phyloP scores from a whole-genome alignment of 1,284 basidiomycete genomes.

The Apiotrichum mycotoxinovorans region DNA sequence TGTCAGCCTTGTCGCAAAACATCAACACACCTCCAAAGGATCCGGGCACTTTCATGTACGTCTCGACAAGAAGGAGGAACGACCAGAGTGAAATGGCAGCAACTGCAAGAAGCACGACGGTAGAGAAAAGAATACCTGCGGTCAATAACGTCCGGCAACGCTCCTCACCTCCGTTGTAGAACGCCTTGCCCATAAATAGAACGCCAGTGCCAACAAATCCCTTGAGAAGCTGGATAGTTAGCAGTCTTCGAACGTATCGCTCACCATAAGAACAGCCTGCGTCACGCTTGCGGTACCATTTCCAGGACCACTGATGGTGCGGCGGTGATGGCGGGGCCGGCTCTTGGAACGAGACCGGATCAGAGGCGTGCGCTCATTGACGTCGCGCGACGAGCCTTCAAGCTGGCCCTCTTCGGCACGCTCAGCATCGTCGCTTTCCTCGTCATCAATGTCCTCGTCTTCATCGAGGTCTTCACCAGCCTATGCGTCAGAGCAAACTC shows the following conservation, averaged over 20 bases:
- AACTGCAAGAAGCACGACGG: slow-evolving; percentile 71
- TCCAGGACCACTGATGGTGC: slow-evolving; percentile 55
- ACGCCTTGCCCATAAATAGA: slow-evolving; percentile 93
- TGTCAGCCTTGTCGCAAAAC: not conserved
- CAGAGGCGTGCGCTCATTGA: slow-evolving; percentile 14
- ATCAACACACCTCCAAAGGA: slow-evolving; percentile 75
- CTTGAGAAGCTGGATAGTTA: slow-evolving; percentile 67
- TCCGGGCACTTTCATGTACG: slow-evolving; percentile 84
- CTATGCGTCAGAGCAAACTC: slow-evolving; percentile 49
- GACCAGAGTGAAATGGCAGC: slow-evolving; percentile 88
- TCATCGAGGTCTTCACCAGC: slow-evolving; percentile 93
- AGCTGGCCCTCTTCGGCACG: slow-evolving; percentile 10
- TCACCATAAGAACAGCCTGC: slow-evolving; percentile 85
- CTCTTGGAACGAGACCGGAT: slow-evolving; percentile 25
- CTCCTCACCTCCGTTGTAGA: slow-evolving; percentile 74
- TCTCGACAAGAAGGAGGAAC: slow-evolving; percentile 85
- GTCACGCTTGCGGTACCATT: slow-evolving; percentile 80
- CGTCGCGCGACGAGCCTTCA: slow-evolving; percentile 4
- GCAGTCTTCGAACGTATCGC: slow-evolving; percentile 23
- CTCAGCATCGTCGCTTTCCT: slow-evolving; percentile 43
- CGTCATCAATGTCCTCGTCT: slow-evolving; percentile 62
- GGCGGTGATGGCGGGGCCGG: slow-evolving; percentile 56
- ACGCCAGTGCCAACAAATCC: slow-evolving; percentile 96
- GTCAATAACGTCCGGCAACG: slow-evolving; percentile 3
- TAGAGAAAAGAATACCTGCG: slow-evolving; percentile 76